phyloP scores from a whole-genome alignment of 1,284 basidiomycete genomes.

The Schizopora paradoxa region DNA sequence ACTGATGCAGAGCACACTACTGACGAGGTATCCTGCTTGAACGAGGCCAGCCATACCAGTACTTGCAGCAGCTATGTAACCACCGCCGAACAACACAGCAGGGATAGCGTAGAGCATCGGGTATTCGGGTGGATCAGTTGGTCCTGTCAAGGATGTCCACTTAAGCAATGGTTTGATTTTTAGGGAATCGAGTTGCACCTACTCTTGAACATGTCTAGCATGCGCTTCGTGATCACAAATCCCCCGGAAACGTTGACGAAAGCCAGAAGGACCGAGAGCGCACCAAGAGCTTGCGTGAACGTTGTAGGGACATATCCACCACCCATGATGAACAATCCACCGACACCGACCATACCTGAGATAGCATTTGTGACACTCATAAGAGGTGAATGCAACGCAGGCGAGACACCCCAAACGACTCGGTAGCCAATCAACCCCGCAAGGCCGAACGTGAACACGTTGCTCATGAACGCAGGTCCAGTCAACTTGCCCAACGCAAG shows the following conservation, averaged over 20 bases:
- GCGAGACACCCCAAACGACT: slow-evolving; percentile 83
- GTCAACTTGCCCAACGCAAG: slow-evolving; percentile 75
- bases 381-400: slow-evolving; percentile 76
- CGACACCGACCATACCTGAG: slow-evolving; percentile 76
- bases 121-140: slow-evolving; percentile 81
- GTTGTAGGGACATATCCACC: slow-evolving; percentile 80
- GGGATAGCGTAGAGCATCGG: slow-evolving; percentile 76
- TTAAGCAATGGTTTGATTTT: slow-evolving; percentile 3
- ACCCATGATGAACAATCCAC: slow-evolving; percentile 84
- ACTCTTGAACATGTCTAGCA: slow-evolving; percentile 90
- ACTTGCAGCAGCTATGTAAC: slow-evolving; percentile 72
- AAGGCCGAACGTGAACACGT: slow-evolving; percentile 80
- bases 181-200: slow-evolving; percentile 22
- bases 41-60: slow-evolving; percentile 82
- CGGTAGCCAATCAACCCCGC: slow-evolving; percentile 80
- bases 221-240: slow-evolving; percentile 79
- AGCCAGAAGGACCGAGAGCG: slow-evolving; percentile 74
- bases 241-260: slow-evolving; percentile 83
- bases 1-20: slow-evolving; percentile 80
- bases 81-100: slow-evolving; percentile 73
- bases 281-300: slow-evolving; percentile 71
- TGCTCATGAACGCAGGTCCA: slow-evolving; percentile 75
- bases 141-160: slow-evolving; percentile 37
- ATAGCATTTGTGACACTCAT: slow-evolving; percentile 86
- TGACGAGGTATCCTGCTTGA: slow-evolving; percentile 78